Evolutionary conservation across 805 yeast genomes (phyloP).

Genomic region (Wickerhamomyces chambardii): DNA sequence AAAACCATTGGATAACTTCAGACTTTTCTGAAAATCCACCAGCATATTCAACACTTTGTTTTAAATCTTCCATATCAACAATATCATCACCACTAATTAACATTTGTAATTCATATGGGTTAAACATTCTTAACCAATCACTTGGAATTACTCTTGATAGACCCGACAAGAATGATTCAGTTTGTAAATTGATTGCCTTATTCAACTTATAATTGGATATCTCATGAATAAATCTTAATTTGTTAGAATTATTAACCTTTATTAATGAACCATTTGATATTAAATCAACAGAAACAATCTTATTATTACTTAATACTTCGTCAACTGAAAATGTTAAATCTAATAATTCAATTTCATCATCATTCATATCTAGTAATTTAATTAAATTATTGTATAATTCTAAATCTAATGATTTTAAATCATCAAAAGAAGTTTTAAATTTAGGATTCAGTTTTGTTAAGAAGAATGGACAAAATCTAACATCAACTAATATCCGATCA

Average conservation of each 20-base stretch:
- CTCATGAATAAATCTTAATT: constrained; percentile 65
- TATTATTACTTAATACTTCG: constrained; percentile 26
- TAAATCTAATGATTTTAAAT: constrained; percentile 60
- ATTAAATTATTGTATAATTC: constrained; percentile 57
- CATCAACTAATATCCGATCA: constrained; percentile 73
- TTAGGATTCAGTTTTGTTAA: constrained; percentile 40
- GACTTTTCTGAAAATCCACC: constrained; percentile 54
- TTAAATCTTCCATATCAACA: constrained; percentile 65
- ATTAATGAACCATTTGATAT: constrained; percentile 47
- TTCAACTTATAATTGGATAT: constrained; percentile 76
- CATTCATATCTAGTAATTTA: constrained; percentile 47
- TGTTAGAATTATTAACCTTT: constrained; percentile 51
- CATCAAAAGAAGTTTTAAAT: constrained; percentile 64
- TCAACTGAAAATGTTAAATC: constrained; percentile 62
- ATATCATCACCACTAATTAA: constrained; percentile 67
- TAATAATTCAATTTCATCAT: constrained; percentile 40
- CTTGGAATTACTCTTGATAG: constrained; percentile 58
- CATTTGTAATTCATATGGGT: constrained; percentile 74
- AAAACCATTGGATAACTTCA: constrained; percentile 54
- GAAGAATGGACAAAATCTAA: constrained; percentile 81
- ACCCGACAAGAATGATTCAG: constrained; percentile 61
- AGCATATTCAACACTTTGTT: constrained; percentile 46
- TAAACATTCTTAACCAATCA: constrained; percentile 79
- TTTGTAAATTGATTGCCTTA: constrained; percentile 45
- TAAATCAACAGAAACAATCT: constrained; percentile 42